These are phyloP conservation scores for Pseudisothecium myosuroides DNA, from an alignment of 225 moss, liverwort and hornwort species.

Conservation along the genomic window DNA sequence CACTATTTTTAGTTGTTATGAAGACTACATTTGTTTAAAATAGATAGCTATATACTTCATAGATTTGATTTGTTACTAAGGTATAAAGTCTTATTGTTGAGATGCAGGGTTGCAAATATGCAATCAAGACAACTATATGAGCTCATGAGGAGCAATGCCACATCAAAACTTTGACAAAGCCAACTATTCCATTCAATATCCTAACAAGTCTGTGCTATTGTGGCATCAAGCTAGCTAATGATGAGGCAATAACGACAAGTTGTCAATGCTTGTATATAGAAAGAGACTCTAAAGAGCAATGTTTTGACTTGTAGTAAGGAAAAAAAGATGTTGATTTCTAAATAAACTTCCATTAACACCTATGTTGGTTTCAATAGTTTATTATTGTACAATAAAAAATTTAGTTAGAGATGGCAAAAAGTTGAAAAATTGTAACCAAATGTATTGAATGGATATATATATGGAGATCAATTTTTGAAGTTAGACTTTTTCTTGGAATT, in stretches of 20 bases:
- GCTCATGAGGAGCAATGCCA: neutral
- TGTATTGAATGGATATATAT: neutral
- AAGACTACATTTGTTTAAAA: neutral
- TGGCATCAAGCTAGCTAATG: neutral
- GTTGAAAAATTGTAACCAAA: too few relatives aligned
- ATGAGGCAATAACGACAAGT: neutral
- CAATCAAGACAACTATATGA: neutral
- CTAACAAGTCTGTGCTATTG: neutral
- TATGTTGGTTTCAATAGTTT: too few relatives aligned
- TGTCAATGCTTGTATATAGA: neutral
- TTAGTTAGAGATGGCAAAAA: too few relatives aligned
- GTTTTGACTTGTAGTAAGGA: neutral
- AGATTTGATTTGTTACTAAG: neutral
- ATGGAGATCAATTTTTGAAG: neutral
- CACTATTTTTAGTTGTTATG: neutral
- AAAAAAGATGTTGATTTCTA: too few relatives aligned
- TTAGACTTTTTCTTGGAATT: too few relatives aligned
- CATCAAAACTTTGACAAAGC: neutral
- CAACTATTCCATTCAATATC: neutral
- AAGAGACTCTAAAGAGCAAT: neutral
- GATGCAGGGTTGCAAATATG: neutral
- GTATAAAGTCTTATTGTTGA: neutral
- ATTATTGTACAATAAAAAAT: too few relatives aligned
- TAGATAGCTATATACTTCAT: neutral
- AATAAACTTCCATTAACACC: too few relatives aligned